Base-by-base conservation (phyloP, 108 stramenopile species). In the Nitzschia putrida region DNA sequence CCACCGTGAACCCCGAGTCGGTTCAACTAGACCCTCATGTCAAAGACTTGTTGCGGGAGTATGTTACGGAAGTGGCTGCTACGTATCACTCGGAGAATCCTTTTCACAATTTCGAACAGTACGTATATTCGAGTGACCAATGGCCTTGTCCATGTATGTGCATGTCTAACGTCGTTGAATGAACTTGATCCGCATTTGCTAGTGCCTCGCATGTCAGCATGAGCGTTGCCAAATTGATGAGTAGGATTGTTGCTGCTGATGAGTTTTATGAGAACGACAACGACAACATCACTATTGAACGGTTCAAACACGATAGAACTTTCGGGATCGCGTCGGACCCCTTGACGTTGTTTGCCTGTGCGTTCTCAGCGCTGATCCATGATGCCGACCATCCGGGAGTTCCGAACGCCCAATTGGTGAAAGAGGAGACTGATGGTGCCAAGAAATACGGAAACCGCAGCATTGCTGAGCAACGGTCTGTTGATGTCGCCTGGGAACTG, bases 341-440 rank as follows among this genome's bases (percentile, higher is more conserved):
- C 25, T 5, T 69, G 43, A 69, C 43, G 9, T 41, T 43, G 29
- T 69, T 69, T 29, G 56, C 56, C 12, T 61, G 55, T 69, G 57
- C 57, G 4, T 45, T 69, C 18, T 45, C 68, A 11, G 68, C 68
- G 25, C 18, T 69, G 55, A 69, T 69, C 21, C 68, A 69, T 25
- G 68, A 82, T 56, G 69, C 79, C 26, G 81, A 82, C 47, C 81
- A 82, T 39, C 57, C 51, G 12, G 81, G 81, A 14, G 81, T 79
- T 7, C 69, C 81, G 37, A 82, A 82, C 68, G 73, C 64, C 9
- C 73, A 67, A 40, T 74, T 82, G 20, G 78, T 77, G 22, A 76
- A 71, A 40, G 81, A 82, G 43, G 21, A 52, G 2, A 22, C 61
- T 39, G 68, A 69, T 12, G 34, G 73, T 5, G 74, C 78, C 6